A percentile compares a stretch with the other conserved stretches of the same genome.
These are phyloP conservation scores for Takakia lepidozioides DNA, from an alignment of 225 moss, liverwort and hornwort genomes.

Conservation along the genomic window DNA sequence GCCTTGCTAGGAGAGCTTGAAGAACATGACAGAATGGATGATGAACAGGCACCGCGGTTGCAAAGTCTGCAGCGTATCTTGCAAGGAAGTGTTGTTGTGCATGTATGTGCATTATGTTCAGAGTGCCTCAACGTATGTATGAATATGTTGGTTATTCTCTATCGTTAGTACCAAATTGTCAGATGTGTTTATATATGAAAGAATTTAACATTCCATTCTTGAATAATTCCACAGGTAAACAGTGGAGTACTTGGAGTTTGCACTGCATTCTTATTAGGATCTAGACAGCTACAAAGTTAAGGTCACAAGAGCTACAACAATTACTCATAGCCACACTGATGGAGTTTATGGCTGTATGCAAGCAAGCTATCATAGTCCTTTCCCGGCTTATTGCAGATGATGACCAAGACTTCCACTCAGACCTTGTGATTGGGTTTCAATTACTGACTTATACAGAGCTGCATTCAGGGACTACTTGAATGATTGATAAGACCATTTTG, in stretches of 20 bases:
- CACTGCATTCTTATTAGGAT: slow-evolving; percentile 91
- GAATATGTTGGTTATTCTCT: too few relatives aligned
- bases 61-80: slow-evolving; percentile 95
- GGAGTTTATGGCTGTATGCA: slow-evolving; percentile 99
- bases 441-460: too few relatives aligned
- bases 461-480: too few relatives aligned
- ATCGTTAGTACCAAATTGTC: too few relatives aligned
- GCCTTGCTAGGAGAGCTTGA: slow-evolving; percentile 82
- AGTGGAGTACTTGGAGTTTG: slow-evolving; percentile 99
- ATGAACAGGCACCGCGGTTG: slow-evolving; percentile 83
- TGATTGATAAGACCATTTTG: too few relatives aligned
- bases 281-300: slow-evolving; percentile 75
- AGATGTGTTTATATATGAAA: too few relatives aligned
- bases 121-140: too few relatives aligned
- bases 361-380: slow-evolving; percentile 91
- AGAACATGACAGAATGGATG: slow-evolving; percentile 76
- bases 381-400: slow-evolving; percentile 84
- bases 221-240: slow-evolving; percentile 56
- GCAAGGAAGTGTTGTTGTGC: slow-evolving; percentile 98
- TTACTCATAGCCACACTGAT: slow-evolving; percentile 85
- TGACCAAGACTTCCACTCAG: slow-evolving; percentile 98
- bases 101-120: slow-evolving; percentile 32
- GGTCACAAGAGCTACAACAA: slow-evolving; percentile 95
- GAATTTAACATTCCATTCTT: too few relatives aligned
- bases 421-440: slow-evolving; percentile 93